Evolutionary conservation across 768 basidiomycete genomes (phyloP), one percentile per base, ranked within the genome.

Genomic region (Gloeophyllum trabeum): DNA sequence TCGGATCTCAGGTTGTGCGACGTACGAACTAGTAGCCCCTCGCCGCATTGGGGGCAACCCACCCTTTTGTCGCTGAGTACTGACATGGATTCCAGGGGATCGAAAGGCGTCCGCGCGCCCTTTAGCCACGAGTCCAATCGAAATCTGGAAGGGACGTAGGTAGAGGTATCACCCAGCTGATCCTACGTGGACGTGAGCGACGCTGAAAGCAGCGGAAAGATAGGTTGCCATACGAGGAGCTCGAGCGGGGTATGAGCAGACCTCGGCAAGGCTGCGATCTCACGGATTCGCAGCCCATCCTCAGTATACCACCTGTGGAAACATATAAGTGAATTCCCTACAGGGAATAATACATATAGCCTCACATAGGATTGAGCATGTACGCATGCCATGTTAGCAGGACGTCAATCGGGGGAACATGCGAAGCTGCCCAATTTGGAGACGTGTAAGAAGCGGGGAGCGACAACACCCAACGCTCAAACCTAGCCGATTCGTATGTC

Each of bases 301-400:
- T 55, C 52, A 23, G 53, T 51, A 25, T 56, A 57, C 43, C 54
- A 49, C 50, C 53, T 19, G 6, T 10, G 10, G 10, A 16, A 16
- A 16, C 10, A 32, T 32, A 10, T 10, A 10, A 32, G 16, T 32
- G 28, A 32, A 16, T 10, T 32, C 16, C 16, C 10, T 10, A 16
- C 10, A 32, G 10, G 10, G 28, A 16, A 32, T 10, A 16, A 10
- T 16, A 10, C 28, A 16, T 10, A 32, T 10, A 10, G 16, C 10
- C 28, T 10, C 16, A 65, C 65, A 55, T 52, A 7, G 65, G 65
- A 38, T 51, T 62, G 16, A 66, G 61, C 37, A 63, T 16, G 49
- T 68, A 67, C 1, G 64, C 64, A 16, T 66, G 65, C 60, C 66
- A 64, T 16, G 68, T 59, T 62, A 66, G 64, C 54, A 61, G 59